Percentiles rank a stretch among this genome's conserved stretches.
Conservation (phyloP, 2,329 filamentous ascomycete genomes). For the Cadophora gregata region DNA sequence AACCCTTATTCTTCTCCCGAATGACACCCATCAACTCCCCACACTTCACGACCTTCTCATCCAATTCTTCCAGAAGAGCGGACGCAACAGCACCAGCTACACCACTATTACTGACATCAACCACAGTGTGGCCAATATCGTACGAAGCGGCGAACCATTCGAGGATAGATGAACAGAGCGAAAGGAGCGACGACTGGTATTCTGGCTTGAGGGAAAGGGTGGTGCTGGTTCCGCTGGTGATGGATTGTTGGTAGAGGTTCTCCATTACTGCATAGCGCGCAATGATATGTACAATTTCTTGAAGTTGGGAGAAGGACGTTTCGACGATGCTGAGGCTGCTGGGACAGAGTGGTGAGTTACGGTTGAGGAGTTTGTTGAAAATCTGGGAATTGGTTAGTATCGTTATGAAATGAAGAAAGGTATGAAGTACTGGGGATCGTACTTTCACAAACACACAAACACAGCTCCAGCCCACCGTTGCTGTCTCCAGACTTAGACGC, state of each 20-base stretch:
- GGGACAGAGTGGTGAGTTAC: not conserved
- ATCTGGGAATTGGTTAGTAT: conserved; percentile 12
- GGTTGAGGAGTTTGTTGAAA: conserved; percentile 14
- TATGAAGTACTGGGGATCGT: conserved; percentile 1
- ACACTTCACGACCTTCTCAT: conserved; percentile 6
- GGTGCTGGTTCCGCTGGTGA: conserved; percentile 1
- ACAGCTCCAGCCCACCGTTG: conserved; percentile 30
- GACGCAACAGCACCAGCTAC: not conserved
- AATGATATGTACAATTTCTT: conserved; percentile 29
- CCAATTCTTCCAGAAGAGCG: not conserved
- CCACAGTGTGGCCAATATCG: not conserved
- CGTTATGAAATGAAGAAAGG: not conserved
- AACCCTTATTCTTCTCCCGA: conserved; percentile 21
- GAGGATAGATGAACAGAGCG: conserved; percentile 25
- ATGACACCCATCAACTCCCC: conserved; percentile 11
- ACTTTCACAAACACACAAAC: conserved; percentile 22
- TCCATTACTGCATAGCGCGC: conserved; percentile 37
- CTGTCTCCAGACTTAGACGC: conserved; percentile 29
- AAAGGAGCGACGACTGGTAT: conserved; percentile 22
- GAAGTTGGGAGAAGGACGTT: conserved; percentile 22
- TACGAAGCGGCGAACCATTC: conserved; percentile 21
- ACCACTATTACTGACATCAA: not conserved
- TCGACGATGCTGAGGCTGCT: not conserved
- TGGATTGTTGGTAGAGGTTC: conserved; percentile 32
- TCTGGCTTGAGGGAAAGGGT: conserved; percentile 26